A percentile compares a stretch with the other conserved stretches of the same genome.
phyloP scores from a whole-genome alignment of 345 rosid species.

The Murraya koenigii region DNA sequence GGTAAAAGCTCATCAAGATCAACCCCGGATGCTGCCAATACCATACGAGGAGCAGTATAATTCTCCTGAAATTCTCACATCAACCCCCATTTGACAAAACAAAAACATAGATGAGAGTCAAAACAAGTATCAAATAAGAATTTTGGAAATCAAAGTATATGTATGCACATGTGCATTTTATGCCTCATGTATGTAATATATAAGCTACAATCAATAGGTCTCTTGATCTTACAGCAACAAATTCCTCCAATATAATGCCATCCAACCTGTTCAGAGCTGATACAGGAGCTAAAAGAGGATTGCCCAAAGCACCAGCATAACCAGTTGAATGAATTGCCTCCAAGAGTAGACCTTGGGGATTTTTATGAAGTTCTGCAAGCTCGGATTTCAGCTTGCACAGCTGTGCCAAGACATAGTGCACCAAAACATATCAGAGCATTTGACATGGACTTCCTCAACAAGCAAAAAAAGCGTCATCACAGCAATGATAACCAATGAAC shows the following conservation, averaged over 20 bases:
- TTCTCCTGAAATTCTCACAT: constrained; percentile 46
- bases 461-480: not conserved
- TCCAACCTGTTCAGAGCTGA: constrained; percentile 49
- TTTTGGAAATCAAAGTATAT: not conserved
- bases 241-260: constrained; percentile 52
- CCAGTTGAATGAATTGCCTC: constrained; percentile 77
- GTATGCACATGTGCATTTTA: not conserved
- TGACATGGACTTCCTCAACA: not conserved
- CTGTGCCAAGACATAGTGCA: constrained; percentile 27
- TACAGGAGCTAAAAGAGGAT: constrained; percentile 63
- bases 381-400: constrained; percentile 57
- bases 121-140: constrained; percentile 12
- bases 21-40: constrained; percentile 72
- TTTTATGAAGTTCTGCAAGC: constrained; percentile 49
- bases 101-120: not conserved
- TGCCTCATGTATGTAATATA: not conserved
- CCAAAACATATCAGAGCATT: not conserved
- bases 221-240: constrained; percentile 51
- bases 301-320: constrained; percentile 62
- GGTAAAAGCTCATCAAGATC: constrained; percentile 59
- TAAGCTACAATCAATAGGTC: not conserved
- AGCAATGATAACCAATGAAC: not conserved
- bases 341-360: constrained; percentile 65
- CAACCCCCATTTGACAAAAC: constrained; percentile 16
- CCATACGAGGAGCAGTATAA: constrained; percentile 66